phyloP scores from a whole-genome alignment of 1,284 basidiomycete genomes.

The Schizophyllum commune region DNA sequence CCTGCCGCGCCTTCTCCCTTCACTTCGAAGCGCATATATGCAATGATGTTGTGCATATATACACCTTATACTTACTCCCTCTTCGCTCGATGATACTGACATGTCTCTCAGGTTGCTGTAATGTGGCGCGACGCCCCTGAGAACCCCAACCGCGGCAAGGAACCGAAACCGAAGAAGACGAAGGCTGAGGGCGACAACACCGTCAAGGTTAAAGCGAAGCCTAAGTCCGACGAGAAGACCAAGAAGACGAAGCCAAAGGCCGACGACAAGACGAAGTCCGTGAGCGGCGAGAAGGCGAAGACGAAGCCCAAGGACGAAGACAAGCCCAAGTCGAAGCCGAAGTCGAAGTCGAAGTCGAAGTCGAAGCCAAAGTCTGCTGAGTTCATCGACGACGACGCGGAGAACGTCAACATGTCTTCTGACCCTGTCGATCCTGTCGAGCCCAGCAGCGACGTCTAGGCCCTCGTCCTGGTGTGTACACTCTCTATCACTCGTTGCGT shows the following conservation, averaged over 20 bases:
- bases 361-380: not conserved
- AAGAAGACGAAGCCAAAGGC: conserved; percentile 10
- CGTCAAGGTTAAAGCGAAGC: conserved; percentile 15
- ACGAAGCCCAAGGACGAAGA: not conserved
- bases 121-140: conserved; percentile 49
- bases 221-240: conserved; percentile 9
- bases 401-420: not conserved
- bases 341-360: not conserved
- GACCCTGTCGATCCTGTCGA: not conserved
- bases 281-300: not conserved
- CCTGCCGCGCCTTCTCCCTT: not conserved
- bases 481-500: no score
- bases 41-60: not conserved
- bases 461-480: no score
- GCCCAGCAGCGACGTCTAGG: not conserved
- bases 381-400: not conserved
- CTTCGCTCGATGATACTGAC: not conserved
- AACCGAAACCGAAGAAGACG: conserved; percentile 31
- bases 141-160: conserved; percentile 51
- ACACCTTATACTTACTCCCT: not conserved
- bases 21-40: not conserved
- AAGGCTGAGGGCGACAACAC: conserved; percentile 12
- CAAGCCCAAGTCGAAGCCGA: not conserved
- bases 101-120: conserved; percentile 35
- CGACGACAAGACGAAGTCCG: not conserved